Evolutionary conservation across 495 filamentous ascomycete genomes (phyloP).

Genomic region (Xylaria grammica): DNA sequence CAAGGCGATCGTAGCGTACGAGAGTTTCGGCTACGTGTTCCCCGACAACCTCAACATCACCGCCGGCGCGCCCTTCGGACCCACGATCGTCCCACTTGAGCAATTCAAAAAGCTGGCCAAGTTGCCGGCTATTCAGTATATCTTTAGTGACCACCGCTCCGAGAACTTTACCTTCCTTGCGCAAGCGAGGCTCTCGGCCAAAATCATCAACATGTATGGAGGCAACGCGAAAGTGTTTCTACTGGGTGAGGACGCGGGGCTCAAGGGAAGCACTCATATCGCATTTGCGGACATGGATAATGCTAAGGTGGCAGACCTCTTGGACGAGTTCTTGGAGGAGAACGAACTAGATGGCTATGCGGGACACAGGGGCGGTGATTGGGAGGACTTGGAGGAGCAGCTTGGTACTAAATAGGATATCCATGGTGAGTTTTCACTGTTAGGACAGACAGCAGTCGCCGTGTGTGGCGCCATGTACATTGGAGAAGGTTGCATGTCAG

Average conservation of each 20-base stretch:
- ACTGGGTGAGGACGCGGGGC: slow-evolving; percentile 43
- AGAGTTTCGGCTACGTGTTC: slow-evolving; percentile 51
- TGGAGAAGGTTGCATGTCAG: no score
- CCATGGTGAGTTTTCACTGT: no score
- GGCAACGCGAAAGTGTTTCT: slow-evolving; percentile 51
- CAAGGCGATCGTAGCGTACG: slow-evolving; percentile 55
- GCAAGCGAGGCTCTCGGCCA: slow-evolving; percentile 40
- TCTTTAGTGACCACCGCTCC: slow-evolving; percentile 51
- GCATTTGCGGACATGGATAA: slow-evolving; percentile 55
- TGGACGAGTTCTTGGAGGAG: slow-evolving; percentile 45
- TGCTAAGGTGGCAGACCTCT: slow-evolving; percentile 44
- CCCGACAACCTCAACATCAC: slow-evolving; percentile 48
- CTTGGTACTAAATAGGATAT: no score
- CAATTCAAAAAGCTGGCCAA: slow-evolving; percentile 54
- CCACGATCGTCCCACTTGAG: slow-evolving; percentile 45
- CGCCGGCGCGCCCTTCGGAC: slow-evolving; percentile 38
- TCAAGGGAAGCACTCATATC: slow-evolving; percentile 52
- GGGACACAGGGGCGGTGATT: background rate
- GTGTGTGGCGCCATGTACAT: no score
- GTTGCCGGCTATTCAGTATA: slow-evolving; percentile 49
- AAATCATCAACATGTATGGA: slow-evolving; percentile 51
- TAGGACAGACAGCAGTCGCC: no score
- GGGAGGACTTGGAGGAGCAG: background rate
- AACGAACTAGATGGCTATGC: slow-evolving; percentile 43
- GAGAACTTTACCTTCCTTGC: slow-evolving; percentile 37